These are phyloP conservation scores for Phytophthora crassamura DNA, from an alignment of 352 stramenopile genomes.

Conservation along the genomic window DNA sequence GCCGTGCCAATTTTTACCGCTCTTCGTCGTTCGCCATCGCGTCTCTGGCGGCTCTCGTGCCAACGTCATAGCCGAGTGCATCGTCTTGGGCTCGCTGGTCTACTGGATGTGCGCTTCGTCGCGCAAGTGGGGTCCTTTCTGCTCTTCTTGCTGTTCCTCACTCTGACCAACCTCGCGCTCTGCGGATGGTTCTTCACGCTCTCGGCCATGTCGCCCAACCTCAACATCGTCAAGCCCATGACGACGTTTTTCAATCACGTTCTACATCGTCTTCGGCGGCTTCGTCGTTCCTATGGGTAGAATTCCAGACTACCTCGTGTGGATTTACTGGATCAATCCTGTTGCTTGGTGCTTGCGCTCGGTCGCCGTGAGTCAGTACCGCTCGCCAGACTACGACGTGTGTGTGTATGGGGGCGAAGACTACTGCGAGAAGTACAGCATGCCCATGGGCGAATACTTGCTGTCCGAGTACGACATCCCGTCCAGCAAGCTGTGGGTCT, in stretches of 20 bases:
- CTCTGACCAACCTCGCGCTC: constrained; percentile 26
- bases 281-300: constrained; percentile 22
- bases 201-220: constrained; percentile 29
- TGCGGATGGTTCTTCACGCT: constrained; percentile 39
- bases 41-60: constrained; percentile 11
- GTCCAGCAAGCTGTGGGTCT: constrained; percentile 27
- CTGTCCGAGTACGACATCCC: constrained; percentile 32
- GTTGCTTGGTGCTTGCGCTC: constrained; percentile 42
- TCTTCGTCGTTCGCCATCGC: constrained; percentile 59
- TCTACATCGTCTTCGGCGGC: constrained; percentile 32
- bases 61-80: constrained; percentile 45
- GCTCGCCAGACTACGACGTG: constrained; percentile 12
- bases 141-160: constrained; percentile 31
- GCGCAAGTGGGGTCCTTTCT: constrained; percentile 12
- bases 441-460: constrained; percentile 40
- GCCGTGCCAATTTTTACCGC: constrained; percentile 81
- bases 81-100: constrained; percentile 76
- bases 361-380: constrained; percentile 39
- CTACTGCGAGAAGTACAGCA: constrained; percentile 38
- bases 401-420: constrained; percentile 39
- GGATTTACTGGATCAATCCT: constrained; percentile 63
- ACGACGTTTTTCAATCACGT: constrained; percentile 37
- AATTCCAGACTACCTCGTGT: constrained; percentile 44
- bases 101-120: constrained; percentile 88
- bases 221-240: constrained; percentile 41